Evolutionary conservation across 768 basidiomycete species (phyloP), one percentile per base, ranked within the genome.

Genomic region (Stropharia rugosoannulata): DNA sequence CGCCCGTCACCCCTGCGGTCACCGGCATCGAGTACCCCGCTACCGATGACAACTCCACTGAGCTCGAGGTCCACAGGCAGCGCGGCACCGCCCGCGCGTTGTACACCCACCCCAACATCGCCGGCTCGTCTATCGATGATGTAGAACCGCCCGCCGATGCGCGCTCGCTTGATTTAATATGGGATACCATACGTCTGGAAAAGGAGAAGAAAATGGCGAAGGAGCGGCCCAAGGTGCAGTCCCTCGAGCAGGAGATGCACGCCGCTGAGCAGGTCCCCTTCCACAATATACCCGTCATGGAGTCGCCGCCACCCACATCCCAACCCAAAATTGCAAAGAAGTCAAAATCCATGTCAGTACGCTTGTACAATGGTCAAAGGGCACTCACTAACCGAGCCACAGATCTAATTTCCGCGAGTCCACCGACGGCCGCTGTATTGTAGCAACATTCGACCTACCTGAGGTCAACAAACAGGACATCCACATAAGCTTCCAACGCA

Each of bases 351-450:
- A 82, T 85, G 87, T 88, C 72, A 59, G 35, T 42, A 39, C 29
- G 4, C 39, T 16, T 40, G 25, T 6, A 13, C 46, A 16, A 35
- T n/a, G 19, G 12, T 18, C 22, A 12, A 15, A 32, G 22, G 36
- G 51, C 56, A 45, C 53, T 43, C 39, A 66, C 49, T 58, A 45
- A 53, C 47, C 58, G 37, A 37, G 44, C 65, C 42, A 58, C 61
- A 89, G 88, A 63, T 84, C 86, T 59, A 82, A 80, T 60, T 82
- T 88, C 66, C 84, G 81, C 61, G 87, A 89, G 73, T 87, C 88
- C 19, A 75, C 77, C 51, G 89, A 88, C 59, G 87, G 88, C 49
- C 80, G 80, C 64, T 82, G 85, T 65, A 80, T 87, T 45, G 84
- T 84, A 19, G 86, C 85, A 19, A 87, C 81, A 48, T 89, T 90